A percentile compares a stretch with the other conserved stretches of the same genome.
phyloP scores from a whole-genome alignment of 495 filamentous ascomycete genomes.

The Delitschia confertaspora region DNA sequence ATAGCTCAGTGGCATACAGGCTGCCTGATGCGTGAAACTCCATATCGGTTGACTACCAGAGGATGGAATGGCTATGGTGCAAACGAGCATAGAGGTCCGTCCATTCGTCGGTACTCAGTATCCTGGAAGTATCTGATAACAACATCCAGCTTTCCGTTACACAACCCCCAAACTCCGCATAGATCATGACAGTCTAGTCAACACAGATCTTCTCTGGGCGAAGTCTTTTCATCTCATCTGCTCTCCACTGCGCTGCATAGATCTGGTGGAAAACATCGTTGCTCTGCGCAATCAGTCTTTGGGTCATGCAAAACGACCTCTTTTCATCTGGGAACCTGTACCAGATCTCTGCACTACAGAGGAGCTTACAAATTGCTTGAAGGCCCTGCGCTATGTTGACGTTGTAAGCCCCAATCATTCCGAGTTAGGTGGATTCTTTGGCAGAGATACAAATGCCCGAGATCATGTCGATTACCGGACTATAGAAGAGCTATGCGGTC shows the following conservation, averaged over 20 bases:
- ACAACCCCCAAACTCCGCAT: slow-evolving; percentile 77
- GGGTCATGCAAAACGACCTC: slow-evolving; percentile 35
- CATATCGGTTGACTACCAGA: slow-evolving; percentile 66
- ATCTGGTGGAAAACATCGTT: slow-evolving; percentile 57
- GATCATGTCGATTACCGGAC: slow-evolving; percentile 43
- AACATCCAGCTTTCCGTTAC: slow-evolving; percentile 68
- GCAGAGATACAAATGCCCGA: slow-evolving; percentile 38
- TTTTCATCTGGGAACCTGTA: slow-evolving; percentile 93
- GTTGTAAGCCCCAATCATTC: slow-evolving; percentile 81
- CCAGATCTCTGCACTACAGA: slow-evolving; percentile 75
- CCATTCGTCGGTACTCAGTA: not conserved
- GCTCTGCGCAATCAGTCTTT: slow-evolving; percentile 12
- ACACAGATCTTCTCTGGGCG: slow-evolving; percentile 51
- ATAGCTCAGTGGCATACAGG: slow-evolving; percentile 67
- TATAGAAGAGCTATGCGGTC: slow-evolving; percentile 48
- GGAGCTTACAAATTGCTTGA: slow-evolving; percentile 63
- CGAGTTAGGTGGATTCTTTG: slow-evolving; percentile 77
- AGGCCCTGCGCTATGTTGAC: slow-evolving; percentile 65
- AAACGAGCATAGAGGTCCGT: slow-evolving; percentile 48
- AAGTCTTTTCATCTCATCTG: slow-evolving; percentile 85
- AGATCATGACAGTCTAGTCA: slow-evolving; percentile 48
- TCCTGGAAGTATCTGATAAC: slow-evolving; percentile 11
- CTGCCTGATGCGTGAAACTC: slow-evolving; percentile 56
- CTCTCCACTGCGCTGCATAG: slow-evolving; percentile 65
- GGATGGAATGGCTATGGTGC: slow-evolving; percentile 81